These are phyloP conservation scores for Phytopythium sindhum DNA, from an alignment of 352 stramenopile species.

Conservation along the genomic window DNA sequence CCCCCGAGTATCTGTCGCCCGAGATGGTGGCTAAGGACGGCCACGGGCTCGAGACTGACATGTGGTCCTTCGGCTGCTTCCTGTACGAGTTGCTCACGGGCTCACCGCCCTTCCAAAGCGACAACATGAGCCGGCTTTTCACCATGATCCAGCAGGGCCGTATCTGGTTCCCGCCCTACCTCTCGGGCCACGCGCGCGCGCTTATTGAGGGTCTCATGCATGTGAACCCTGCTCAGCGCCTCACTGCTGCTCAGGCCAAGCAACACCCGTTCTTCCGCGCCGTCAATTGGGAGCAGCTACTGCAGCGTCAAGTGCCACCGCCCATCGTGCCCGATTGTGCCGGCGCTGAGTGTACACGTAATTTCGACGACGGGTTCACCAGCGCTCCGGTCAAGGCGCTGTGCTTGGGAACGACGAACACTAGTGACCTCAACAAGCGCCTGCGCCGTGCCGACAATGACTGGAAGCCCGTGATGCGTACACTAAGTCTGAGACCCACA, in stretches of 20 bases:
- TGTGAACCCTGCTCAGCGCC: slow-evolving; percentile 36
- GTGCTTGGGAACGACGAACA: slow-evolving; percentile 19
- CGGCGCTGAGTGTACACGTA: slow-evolving; percentile 64
- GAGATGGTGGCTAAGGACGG: slow-evolving; percentile 78
- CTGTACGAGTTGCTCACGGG: slow-evolving; percentile 77
- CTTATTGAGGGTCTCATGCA: slow-evolving; percentile 54
- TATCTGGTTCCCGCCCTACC: slow-evolving; percentile 66
- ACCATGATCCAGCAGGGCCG: slow-evolving; percentile 49
- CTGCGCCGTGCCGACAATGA: slow-evolving; percentile 22
- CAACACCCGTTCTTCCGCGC: slow-evolving; percentile 67
- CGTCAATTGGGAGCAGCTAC: slow-evolving; percentile 65
- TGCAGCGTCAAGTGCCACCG: slow-evolving; percentile 55
- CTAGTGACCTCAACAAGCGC: slow-evolving; percentile 33
- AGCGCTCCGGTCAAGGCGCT: slow-evolving; percentile 51
- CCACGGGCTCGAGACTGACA: slow-evolving; percentile 76
- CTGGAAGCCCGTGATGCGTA: slow-evolving; percentile 1
- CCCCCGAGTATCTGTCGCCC: slow-evolving; percentile 81
- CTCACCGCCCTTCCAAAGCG: slow-evolving; percentile 65
- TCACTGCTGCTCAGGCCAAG: slow-evolving; percentile 68
- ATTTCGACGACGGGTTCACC: slow-evolving; percentile 87
- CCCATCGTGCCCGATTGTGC: slow-evolving; percentile 59
- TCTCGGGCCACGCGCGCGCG: slow-evolving; percentile 39
- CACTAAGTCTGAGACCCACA: not conserved
- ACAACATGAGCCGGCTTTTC: slow-evolving; percentile 62
- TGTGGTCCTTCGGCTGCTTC: slow-evolving; percentile 88